Conservation (phyloP, 345 rosid genomes). For the Salix brachista region DNA sequence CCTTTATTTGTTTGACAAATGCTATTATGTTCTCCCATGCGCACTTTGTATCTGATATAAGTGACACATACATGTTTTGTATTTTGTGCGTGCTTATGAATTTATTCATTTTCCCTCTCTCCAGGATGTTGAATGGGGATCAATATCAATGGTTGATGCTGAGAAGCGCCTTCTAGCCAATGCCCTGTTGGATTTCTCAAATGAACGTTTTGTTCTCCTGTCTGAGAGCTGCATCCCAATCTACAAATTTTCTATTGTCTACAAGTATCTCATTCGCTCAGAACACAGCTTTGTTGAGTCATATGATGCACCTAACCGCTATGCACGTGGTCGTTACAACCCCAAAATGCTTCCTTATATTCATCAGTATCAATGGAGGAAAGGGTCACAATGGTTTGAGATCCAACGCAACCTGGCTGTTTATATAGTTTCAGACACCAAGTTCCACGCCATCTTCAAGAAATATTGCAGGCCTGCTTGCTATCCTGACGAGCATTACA, state of each 20-base stretch:
- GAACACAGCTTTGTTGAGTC: slow-evolving; percentile 73
- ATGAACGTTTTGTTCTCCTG: slow-evolving; percentile 83
- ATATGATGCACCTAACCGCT: slow-evolving; percentile 84
- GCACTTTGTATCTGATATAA: background rate
- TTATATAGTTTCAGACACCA: slow-evolving; percentile 59
- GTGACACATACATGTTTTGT: background rate
- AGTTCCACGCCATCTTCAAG: slow-evolving; percentile 61
- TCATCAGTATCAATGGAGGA: slow-evolving; percentile 76
- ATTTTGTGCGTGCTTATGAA: background rate
- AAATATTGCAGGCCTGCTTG: slow-evolving; percentile 83
- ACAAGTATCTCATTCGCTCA: slow-evolving; percentile 68
- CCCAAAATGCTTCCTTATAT: slow-evolving; percentile 81
- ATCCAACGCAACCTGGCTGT: slow-evolving; percentile 63
- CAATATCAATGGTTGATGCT: slow-evolving; percentile 60
- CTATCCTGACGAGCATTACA: slow-evolving; percentile 91
- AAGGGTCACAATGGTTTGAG: slow-evolving; percentile 97
- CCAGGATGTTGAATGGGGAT: slow-evolving; percentile 88
- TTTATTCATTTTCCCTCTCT: background rate
- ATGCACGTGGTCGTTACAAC: slow-evolving; percentile 89
- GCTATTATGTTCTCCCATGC: background rate
- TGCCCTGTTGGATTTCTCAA: slow-evolving; percentile 77
- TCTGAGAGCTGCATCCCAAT: slow-evolving; percentile 96
- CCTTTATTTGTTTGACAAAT: background rate
- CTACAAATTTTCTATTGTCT: slow-evolving; percentile 70
- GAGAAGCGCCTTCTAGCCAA: slow-evolving; percentile 91